These are phyloP conservation scores for Ogataea dorogensis DNA, from an alignment of 805 yeast species.

Conservation along the genomic window DNA sequence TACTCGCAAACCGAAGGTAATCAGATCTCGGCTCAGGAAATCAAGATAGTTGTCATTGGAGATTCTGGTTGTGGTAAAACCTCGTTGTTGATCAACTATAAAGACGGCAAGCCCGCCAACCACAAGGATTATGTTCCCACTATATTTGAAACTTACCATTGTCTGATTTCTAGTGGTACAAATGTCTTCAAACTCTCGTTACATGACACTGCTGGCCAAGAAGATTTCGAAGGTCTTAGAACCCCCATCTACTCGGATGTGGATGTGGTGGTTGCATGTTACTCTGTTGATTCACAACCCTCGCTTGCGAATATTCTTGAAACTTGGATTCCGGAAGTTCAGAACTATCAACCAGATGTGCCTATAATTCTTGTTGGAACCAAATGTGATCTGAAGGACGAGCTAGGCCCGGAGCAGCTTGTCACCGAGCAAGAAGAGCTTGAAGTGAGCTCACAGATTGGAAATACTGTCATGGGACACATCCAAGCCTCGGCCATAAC, in stretches of 20 bases:
- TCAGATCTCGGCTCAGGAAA: constrained; percentile 11
- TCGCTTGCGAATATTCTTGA: constrained; percentile 70
- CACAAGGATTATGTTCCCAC: constrained; percentile 64
- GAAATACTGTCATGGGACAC: constrained; percentile 47
- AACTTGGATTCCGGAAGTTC: constrained; percentile 79
- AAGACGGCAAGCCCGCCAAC: constrained; percentile 68
- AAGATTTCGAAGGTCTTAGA: constrained; percentile 76
- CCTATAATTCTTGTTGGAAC: constrained; percentile 79
- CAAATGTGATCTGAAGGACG: constrained; percentile 54
- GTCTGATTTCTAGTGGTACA: constrained; percentile 29
- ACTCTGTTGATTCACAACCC: constrained; percentile 58
- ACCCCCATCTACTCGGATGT: constrained; percentile 78
- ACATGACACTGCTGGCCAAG: constrained; percentile 83
- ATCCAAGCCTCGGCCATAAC: constrained; percentile 75
- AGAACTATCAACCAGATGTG: constrained; percentile 72
- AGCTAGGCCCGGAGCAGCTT: constrained; percentile 22
- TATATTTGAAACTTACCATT: constrained; percentile 68
- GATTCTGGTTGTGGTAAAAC: constrained; percentile 94
- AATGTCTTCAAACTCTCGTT: constrained; percentile 36
- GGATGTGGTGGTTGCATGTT: constrained; percentile 68
- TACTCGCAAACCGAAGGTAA: constrained; percentile 9
- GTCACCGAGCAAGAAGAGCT: constrained; percentile 40
- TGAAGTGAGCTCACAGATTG: constrained; percentile 51
- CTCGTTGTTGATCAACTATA: constrained; percentile 56
- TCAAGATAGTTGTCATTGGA: constrained; percentile 66